phyloP scores from a whole-genome alignment of 2,329 filamentous ascomycete genomes.

The Dactylella cylindrospora region DNA sequence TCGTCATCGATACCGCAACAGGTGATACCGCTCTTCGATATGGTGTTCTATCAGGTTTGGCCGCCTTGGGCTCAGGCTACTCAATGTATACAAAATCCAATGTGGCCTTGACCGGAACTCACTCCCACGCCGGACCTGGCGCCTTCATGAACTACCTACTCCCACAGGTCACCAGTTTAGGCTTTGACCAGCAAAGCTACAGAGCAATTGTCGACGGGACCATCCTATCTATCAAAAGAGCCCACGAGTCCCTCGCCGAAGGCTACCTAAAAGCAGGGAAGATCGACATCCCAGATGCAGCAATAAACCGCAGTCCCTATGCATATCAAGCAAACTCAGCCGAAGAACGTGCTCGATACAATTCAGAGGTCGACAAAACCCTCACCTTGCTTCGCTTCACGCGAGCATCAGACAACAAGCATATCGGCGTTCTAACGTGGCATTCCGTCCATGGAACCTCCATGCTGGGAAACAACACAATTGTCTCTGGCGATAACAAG shows the following conservation, averaged over 20 bases:
- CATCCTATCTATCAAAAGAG: slow-evolving; percentile 75
- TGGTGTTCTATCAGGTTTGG: slow-evolving; percentile 78
- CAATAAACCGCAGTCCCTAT: slow-evolving; percentile 85
- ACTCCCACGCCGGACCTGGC: slow-evolving; percentile 87
- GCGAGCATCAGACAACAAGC: slow-evolving; percentile 71
- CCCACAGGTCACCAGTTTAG: slow-evolving; percentile 83
- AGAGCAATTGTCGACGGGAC: slow-evolving; percentile 85
- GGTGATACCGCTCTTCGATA: slow-evolving; percentile 86
- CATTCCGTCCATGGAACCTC: slow-evolving; percentile 91
- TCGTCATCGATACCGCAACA: slow-evolving; percentile 82
- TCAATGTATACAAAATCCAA: slow-evolving; percentile 73
- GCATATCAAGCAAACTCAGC: slow-evolving; percentile 84
- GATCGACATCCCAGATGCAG: slow-evolving; percentile 70
- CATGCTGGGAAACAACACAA: slow-evolving; percentile 85
- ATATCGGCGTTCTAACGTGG: slow-evolving; percentile 77
- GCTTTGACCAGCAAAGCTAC: slow-evolving; percentile 84
- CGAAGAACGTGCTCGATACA: slow-evolving; percentile 71
- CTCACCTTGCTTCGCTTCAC: slow-evolving; percentile 79
- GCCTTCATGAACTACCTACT: slow-evolving; percentile 94
- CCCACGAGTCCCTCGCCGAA: slow-evolving; percentile 70
- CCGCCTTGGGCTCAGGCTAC: slow-evolving; percentile 66
- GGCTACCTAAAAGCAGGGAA: slow-evolving; percentile 72
- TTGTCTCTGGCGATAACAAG: slow-evolving; percentile 94
- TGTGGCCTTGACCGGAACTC: slow-evolving; percentile 85
- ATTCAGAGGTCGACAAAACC: slow-evolving; percentile 52